Base-by-base conservation (phyloP, 805 yeast species). In the Candida insectorum region DNA sequence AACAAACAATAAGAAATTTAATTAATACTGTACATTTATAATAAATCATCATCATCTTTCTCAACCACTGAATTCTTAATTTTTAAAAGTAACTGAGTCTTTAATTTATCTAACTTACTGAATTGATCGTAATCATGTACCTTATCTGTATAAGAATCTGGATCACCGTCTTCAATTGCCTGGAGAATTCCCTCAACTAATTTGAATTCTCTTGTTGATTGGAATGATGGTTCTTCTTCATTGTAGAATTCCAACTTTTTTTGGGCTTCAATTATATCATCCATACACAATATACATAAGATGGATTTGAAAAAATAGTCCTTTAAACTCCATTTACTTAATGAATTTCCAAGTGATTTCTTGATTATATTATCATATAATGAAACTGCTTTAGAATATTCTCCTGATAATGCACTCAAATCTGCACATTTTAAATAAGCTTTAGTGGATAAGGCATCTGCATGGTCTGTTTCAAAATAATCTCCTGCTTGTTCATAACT, bases 401-500 rank as follows among this genome's bases (percentile, higher is more conserved):
- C 74, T n/a, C 81, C 89, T 14, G 59, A 47, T 18, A 60, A 44
- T 12, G 96, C 95, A 34, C 80, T 73, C 47, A 93, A 69, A 54
- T 93, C 97, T 2, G 97, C 97, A 43, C 88, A 83, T 57, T 87
- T 87, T 44, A 91, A 65, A 45, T 75, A 84, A 16, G 94, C 89
- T 64, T 93, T 93, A 61, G 81, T 88, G 16, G 95, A 77, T 36
- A 91, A 58, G 6, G 97, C 95, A 43, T 82, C 83, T 0, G 97
- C 97, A 38, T 87, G 89, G 60, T 93, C 99, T 41, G 91, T 86
- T 35, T 78, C 75, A 54, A 83, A 89, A 89, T 96, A 93, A 52
- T 93, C 97, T 25, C 96, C 96, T 8, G 98, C 96, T 49, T 82
- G 85, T 53, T 88, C 95, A 54, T 83, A 91, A 18, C 88, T 77